Base-by-base conservation (phyloP, 1,139 yeast genomes). In the Trichomonascaceae sp. region DNA sequence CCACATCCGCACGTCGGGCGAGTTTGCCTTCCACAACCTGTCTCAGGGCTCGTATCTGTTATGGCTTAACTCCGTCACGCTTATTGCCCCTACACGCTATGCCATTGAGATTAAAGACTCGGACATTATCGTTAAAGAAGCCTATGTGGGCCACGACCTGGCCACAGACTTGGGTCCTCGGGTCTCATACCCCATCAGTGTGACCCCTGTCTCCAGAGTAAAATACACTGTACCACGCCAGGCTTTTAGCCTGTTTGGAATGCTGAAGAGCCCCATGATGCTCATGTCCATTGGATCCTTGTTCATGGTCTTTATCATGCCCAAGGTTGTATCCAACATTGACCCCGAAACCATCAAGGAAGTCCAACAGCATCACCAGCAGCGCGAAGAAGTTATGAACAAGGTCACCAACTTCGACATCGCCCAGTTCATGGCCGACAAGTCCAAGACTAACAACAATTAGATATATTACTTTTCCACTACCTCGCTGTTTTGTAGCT, bases 191-290 rank as follows among this genome's bases (percentile, higher is more conserved):
- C 62, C 62, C 1, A 35, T 56, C 18, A 41, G 40, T 13, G 31
- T 49, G 16, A 36, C 36, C 2, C 48, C 49, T 3, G 23, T 48
- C 11, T 22, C 27, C 2, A 35, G 48, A 27, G 38, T 43, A 8
- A 30, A 37, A 8, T 47, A 49, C 27, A 37, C 51, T 16, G 44
- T 42, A 15, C 44, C 44, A 16, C 43, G 63, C 5, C 57, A 54
- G 20, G 44, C 45, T 16, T 60, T 60, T 37, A 52, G 56, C 28
- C 36, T 57, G 4, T 30, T 52, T 17, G 42, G 41, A 18, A 53
- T 60, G 50, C 32, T 59, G 34, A 51, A 50, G 41, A 52, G 51
- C 36, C 64, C 64, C 9, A 57, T 57, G 53, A 58, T 60, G 44
- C 41, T 57, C 27, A 39, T 60, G 45, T 46, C 58, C 18, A 30